Conservation (phyloP, 2,329 filamentous ascomycete genomes). For the Neonectria coccinea region DNA sequence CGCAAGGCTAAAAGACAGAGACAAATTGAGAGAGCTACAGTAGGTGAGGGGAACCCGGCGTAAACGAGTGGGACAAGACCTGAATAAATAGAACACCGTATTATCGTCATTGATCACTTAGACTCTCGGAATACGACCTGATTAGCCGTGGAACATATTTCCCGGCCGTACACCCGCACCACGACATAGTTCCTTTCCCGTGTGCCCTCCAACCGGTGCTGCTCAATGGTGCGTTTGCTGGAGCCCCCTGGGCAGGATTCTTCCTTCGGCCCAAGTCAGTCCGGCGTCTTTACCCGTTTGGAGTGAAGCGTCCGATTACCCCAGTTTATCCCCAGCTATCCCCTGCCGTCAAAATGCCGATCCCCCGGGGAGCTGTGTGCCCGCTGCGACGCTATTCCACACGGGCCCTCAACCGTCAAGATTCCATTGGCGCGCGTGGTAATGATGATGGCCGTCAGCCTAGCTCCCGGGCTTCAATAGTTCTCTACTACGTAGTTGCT, state of each 20-base stretch:
- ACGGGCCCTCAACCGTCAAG: slow-evolving; percentile 9
- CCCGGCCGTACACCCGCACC: background rate
- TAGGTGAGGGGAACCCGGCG: background rate
- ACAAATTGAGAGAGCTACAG: background rate
- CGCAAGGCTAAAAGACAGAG: too few relatives aligned
- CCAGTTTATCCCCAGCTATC: slow-evolving; percentile 1
- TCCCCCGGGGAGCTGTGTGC: slow-evolving; percentile 15
- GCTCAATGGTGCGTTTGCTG: slow-evolving; percentile 27
- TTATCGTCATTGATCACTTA: background rate
- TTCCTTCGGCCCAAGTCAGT: slow-evolving; percentile 4
- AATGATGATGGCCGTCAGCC: slow-evolving; percentile 8
- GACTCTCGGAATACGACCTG: background rate
- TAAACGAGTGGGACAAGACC: background rate
- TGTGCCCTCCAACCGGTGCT: background rate
- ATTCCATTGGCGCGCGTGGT: slow-evolving; percentile 25
- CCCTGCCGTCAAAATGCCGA: slow-evolving; percentile 7
- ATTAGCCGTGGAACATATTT: background rate
- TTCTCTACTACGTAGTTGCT: background rate
- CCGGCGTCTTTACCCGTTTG: slow-evolving; percentile 16
- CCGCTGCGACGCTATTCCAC: slow-evolving; percentile 6
- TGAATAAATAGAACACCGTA: background rate
- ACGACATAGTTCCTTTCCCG: background rate
- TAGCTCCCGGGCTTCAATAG: slow-evolving; percentile 4
- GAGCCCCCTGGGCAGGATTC: background rate
- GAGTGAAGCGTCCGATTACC: slow-evolving; percentile 14